Evolutionary conservation across 495 filamentous ascomycete species (phyloP).

Genomic region (Lasiosphaeriaceae sp.): DNA sequence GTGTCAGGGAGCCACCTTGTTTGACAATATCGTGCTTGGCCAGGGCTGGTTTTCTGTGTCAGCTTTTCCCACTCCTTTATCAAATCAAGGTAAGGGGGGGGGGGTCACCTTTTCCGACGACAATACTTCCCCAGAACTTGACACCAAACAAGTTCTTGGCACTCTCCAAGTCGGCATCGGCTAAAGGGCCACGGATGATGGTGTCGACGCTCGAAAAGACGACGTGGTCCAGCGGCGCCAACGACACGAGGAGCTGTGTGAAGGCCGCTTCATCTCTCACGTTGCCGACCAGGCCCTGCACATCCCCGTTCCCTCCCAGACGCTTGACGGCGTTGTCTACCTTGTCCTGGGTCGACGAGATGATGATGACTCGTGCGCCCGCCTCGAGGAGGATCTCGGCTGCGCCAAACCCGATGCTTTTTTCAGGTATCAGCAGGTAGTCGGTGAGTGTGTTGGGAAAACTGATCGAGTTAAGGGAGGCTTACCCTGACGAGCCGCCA

Average conservation of each 20-base stretch:
- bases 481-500: constrained; percentile 34
- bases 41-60: constrained; percentile 20
- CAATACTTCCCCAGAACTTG: constrained; percentile 43
- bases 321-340: constrained; percentile 27
- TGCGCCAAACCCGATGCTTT: constrained; percentile 48
- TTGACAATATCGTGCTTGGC: constrained; percentile 38
- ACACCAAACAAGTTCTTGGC: constrained; percentile 40
- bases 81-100: too few species aligned
- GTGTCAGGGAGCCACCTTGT: constrained; percentile 45
- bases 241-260: constrained; percentile 24
- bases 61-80: neutral
- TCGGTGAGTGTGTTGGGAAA: neutral
- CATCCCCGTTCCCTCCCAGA: constrained; percentile 16
- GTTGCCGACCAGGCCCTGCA: constrained; percentile 28
- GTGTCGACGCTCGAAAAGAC: constrained; percentile 42
- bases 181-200: constrained; percentile 40
- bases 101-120: constrained; percentile 32
- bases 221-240: constrained; percentile 40
- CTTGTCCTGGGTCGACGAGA: constrained; percentile 40
- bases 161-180: constrained; percentile 32
- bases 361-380: constrained; percentile 45
- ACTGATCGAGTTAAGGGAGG: neutral
- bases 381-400: constrained; percentile 43
- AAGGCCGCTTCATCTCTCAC: constrained; percentile 37
- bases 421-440: neutral